Evolutionary conservation across 1,284 basidiomycete species (phyloP), one percentile per base, ranked within the genome.

Genomic region (Golubevia pallescens): DNA sequence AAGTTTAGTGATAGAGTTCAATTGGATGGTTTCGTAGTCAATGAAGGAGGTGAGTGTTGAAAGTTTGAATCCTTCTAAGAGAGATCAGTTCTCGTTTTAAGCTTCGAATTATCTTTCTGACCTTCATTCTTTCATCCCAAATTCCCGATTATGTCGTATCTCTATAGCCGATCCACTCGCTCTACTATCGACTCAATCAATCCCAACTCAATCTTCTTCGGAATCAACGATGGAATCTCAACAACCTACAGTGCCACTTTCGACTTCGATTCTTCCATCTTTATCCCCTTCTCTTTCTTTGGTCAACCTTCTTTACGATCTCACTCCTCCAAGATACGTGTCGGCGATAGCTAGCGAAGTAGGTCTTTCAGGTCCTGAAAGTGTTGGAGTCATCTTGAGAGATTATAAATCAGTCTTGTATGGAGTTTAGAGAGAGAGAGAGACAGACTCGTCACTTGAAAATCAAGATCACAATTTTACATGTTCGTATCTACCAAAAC

Each of bases 1-100:
- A 99, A 99, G 86, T 98, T 97, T 80, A 93, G 93, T 21, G 97
- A 99, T 77, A 90, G 91, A 42, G 92, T 99, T 42, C 92, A 94
- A 85, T 88, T 99, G 60, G 97, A 99, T 86, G 93, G 93, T 34
- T 94, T 99, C 73, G 94, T 93, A 32, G 94, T 93, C 86, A 99
- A 99, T 84, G 97, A 99, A 86, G 88, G 97, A 42, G 94, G 95
- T 92, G 77, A 81, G 88, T 78, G 5, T 69, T 59, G 81, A 85
- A 63, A 85, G 80, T 53, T 85, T 81, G 78, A 85, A 85, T 63
- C 83, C 83, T 52, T 77, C 74, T 54, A 81, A 85, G 53, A 71
- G 82, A 6, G 74, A 83, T n/a, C 78, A 82, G 64, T 70, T 85
- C 24, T 56, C 54, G 20, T 13, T 56, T 56, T n/a, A n/a, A n/a